Percentiles rank a stretch among this genome's conserved stretches.
phyloP scores from a whole-genome alignment of 176 grass and related monocot species.

The Pontederia paniculata region DNA sequence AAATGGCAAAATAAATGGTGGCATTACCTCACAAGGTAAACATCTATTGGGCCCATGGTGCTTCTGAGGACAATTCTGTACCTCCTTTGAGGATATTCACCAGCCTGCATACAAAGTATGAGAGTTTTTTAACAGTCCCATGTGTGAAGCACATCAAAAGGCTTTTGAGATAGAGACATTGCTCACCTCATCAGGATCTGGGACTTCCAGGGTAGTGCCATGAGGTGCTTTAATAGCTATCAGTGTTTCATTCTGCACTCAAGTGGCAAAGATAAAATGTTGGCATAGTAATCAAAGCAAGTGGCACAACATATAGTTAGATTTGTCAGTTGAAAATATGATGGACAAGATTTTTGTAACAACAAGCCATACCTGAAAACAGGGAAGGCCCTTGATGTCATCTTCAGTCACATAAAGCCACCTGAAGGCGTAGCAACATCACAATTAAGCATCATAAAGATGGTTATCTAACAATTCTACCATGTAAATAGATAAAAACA shows the following conservation, averaged over 20 bases:
- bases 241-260: conserved; percentile 70
- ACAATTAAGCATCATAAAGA: not conserved
- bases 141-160: not conserved
- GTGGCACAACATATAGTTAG: not conserved
- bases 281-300: not conserved
- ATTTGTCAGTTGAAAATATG: not conserved
- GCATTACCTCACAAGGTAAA: conserved; percentile 85
- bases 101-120: conserved; percentile 37
- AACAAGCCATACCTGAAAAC: conserved; percentile 63
- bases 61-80: conserved; percentile 85
- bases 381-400: conserved; percentile 80
- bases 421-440: conserved; percentile 30
- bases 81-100: conserved; percentile 63
- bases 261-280: not conserved
- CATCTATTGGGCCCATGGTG: conserved; percentile 76
- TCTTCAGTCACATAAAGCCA: conserved; percentile 89
- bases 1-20: conserved; percentile 1
- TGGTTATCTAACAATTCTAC: not conserved
- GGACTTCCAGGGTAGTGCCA: conserved; percentile 82
- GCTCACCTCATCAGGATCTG: conserved; percentile 73
- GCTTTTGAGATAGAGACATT: not conserved
- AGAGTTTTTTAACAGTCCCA: not conserved
- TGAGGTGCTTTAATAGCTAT: conserved; percentile 93
- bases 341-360: not conserved
- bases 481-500: conserved; percentile 4